Evolutionary conservation across 1,284 basidiomycete species (phyloP).

Genomic region (Cryptococcus jaspeensis): DNA sequence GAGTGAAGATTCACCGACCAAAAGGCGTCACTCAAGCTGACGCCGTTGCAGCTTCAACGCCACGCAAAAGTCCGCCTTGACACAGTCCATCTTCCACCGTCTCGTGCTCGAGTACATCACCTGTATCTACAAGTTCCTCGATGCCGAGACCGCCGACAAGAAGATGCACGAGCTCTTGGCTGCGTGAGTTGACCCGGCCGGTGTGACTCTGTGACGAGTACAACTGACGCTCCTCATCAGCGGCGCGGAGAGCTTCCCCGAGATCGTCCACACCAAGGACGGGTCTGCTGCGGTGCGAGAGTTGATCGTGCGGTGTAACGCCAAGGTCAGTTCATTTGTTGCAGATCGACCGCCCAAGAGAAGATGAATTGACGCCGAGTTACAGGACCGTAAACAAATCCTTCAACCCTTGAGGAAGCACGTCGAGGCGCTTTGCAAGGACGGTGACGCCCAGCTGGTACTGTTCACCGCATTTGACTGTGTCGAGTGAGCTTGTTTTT

Average conservation of each 20-base stretch:
- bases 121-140: conserved; percentile 46
- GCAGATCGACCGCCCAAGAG: background rate
- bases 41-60: conserved; percentile 69
- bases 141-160: conserved; percentile 41
- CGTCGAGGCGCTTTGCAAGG: conserved; percentile 75
- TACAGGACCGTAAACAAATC: conserved; percentile 80
- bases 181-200: conserved; percentile 24
- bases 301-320: conserved; percentile 72
- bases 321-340: conserved; percentile 60
- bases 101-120: conserved; percentile 55
- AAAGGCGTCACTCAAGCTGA: background rate
- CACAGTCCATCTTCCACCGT: conserved; percentile 79
- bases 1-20: conserved; percentile 38
- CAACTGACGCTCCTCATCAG: conserved; percentile 58
- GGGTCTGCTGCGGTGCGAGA: conserved; percentile 80
- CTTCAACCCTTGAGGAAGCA: conserved; percentile 82
- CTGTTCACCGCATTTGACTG: conserved; percentile 83
- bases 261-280: conserved; percentile 89
- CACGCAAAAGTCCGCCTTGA: conserved; percentile 79
- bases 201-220: background rate
- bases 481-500: conserved; percentile 64
- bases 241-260: conserved; percentile 66
- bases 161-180: conserved; percentile 51
- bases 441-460: conserved; percentile 82
- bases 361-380: background rate